These are phyloP conservation scores for Tilletia indica DNA, from an alignment of 1,284 basidiomycete species.

Conservation along the genomic window DNA sequence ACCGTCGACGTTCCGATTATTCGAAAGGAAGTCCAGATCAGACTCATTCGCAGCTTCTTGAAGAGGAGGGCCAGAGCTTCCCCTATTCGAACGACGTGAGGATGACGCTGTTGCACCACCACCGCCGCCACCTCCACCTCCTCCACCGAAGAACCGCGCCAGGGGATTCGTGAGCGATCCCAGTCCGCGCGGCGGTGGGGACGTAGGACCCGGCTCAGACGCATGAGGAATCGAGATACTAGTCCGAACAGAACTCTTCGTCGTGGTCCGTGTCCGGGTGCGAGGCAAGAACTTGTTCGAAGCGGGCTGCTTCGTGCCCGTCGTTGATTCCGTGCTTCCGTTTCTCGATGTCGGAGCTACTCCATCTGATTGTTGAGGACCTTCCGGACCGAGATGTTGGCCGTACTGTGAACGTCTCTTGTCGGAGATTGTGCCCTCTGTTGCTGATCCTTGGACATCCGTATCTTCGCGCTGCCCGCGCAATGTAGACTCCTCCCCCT, in stretches of 20 bases:
- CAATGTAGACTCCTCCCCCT: not conserved
- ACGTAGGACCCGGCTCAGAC: not conserved
- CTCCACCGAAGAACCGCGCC: conserved; percentile 7
- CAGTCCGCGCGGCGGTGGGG: conserved; percentile 6
- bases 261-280: not conserved
- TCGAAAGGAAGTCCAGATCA: no score
- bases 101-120: not conserved
- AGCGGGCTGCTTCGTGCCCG: no score
- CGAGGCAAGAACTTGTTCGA: not conserved
- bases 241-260: not conserved
- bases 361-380: not conserved
- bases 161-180: not conserved
- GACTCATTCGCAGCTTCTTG: no score
- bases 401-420: not conserved
- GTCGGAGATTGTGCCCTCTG: not conserved
- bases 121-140: not conserved
- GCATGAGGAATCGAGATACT: not conserved
- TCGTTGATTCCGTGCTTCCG: not conserved
- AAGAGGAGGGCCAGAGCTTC: no score
- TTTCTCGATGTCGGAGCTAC: not conserved
- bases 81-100: no score
- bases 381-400: not conserved
- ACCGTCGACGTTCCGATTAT: no score
- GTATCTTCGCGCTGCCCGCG: not conserved
- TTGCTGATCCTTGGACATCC: not conserved